Conservation (phyloP, 257 asterid species). For the Solanum lycopersicoides region DNA sequence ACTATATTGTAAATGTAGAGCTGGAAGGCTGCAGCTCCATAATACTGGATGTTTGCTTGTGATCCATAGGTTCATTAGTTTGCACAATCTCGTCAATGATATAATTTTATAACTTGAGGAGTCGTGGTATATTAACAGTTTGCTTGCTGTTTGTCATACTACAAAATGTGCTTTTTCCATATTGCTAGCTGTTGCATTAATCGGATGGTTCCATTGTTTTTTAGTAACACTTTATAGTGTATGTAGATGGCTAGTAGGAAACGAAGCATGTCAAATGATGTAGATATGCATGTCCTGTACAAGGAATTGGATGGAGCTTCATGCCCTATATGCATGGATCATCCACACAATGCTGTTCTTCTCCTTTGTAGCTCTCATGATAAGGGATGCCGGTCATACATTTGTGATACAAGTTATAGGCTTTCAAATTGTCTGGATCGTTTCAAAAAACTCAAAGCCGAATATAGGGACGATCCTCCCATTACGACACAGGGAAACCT, state of each 20-base stretch:
- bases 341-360: constrained; percentile 68
- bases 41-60: neutral
- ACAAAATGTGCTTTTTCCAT: neutral
- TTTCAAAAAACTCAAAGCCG: constrained; percentile 55
- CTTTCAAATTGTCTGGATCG: constrained; percentile 91
- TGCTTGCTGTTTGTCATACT: neutral
- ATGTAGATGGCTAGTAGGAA: constrained; percentile 94
- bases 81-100: neutral
- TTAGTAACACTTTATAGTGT: constrained; percentile 59
- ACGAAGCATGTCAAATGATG: constrained; percentile 69
- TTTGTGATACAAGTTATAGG: constrained; percentile 90
- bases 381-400: constrained; percentile 78
- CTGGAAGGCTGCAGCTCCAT: neutral
- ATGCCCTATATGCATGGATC: constrained; percentile 94
- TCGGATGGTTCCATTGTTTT: constrained; percentile 5
- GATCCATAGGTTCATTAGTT: neutral
- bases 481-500: constrained; percentile 5
- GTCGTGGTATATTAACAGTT: neutral
- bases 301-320: constrained; percentile 94
- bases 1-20: neutral
- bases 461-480: constrained; percentile 24
- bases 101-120: neutral
- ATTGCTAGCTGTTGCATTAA: neutral
- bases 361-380: constrained; percentile 84
- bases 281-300: constrained; percentile 51